A percentile compares a stretch with the other conserved stretches of the same genome.
Conservation (phyloP, 2,329 filamentous ascomycete species). For the Botryotinia narcissicola region DNA sequence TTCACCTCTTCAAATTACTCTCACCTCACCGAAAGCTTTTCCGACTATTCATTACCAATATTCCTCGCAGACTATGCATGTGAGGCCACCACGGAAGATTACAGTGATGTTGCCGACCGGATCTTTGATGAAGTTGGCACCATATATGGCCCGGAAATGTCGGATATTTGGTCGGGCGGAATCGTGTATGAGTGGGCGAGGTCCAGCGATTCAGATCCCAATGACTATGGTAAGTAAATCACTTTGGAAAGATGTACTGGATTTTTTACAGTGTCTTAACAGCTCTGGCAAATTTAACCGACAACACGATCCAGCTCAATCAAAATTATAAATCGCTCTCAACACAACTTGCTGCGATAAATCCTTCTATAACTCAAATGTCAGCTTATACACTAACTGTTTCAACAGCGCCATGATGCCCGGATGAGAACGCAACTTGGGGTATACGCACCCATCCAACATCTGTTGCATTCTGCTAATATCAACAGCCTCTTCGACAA, state of each 20-base stretch:
- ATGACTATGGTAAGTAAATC: background rate
- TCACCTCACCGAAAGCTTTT: background rate
- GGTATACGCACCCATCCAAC: background rate
- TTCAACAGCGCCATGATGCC: constrained; percentile 15
- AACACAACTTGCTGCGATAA: constrained; percentile 34
- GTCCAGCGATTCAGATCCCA: background rate
- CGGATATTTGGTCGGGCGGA: background rate
- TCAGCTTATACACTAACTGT: constrained; percentile 58
- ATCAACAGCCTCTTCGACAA: constrained; percentile 46
- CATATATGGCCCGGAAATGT: background rate
- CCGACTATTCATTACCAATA: background rate
- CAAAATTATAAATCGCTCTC: constrained; percentile 66
- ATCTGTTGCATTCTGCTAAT: background rate
- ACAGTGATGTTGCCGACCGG: background rate
- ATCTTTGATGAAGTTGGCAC: background rate
- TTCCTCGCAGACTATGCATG: background rate
- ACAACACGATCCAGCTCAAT: constrained; percentile 61
- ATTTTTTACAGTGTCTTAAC: background rate
- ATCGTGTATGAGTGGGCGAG: background rate
- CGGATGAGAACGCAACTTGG: background rate
- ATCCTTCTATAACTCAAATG: constrained; percentile 60
- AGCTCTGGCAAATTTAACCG: constrained; percentile 28
- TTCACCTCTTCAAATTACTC: background rate
- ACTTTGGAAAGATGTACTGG: background rate
- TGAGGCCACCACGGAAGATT: background rate